A percentile compares a stretch with the other conserved stretches of the same genome.
Evolutionary conservation across 2,329 filamentous ascomycete species (phyloP).

Genomic region (Arthrinium phaeospermum): DNA sequence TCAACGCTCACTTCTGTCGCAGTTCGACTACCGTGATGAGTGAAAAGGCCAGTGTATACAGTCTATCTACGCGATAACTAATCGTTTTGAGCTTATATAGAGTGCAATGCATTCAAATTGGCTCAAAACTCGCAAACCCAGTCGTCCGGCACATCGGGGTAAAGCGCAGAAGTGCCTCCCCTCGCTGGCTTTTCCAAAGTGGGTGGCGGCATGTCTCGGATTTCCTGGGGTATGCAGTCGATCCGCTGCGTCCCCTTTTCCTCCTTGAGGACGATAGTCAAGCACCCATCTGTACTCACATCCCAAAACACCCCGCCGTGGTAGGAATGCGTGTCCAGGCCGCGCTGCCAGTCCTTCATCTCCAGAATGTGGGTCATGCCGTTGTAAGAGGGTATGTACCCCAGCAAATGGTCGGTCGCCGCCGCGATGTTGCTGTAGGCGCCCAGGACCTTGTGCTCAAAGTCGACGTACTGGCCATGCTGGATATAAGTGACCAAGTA

Average conservation of each 20-base stretch:
- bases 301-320: background rate
- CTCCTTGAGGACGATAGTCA: background rate
- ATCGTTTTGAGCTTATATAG: background rate
- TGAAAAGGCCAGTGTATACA: too few relatives aligned
- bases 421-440: background rate
- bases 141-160: background rate
- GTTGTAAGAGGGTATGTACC: background rate
- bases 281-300: background rate
- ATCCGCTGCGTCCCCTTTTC: background rate
- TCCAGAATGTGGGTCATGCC: background rate
- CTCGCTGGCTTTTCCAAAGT: background rate
- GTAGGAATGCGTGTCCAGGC: background rate
- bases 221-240: background rate
- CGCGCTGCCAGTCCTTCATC: background rate
- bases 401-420: background rate
- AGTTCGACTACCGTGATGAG: background rate
- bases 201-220: background rate
- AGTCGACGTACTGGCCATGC: background rate
- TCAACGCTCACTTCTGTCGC: background rate
- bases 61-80: background rate
- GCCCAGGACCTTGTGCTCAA: background rate
- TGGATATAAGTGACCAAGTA: constrained; percentile 4
- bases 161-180: background rate
- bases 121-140: background rate
- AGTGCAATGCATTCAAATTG: too few relatives aligned